Evolutionary conservation across 2,329 filamentous ascomycete genomes (phyloP).

Genomic region (Colletotrichum incanum): DNA sequence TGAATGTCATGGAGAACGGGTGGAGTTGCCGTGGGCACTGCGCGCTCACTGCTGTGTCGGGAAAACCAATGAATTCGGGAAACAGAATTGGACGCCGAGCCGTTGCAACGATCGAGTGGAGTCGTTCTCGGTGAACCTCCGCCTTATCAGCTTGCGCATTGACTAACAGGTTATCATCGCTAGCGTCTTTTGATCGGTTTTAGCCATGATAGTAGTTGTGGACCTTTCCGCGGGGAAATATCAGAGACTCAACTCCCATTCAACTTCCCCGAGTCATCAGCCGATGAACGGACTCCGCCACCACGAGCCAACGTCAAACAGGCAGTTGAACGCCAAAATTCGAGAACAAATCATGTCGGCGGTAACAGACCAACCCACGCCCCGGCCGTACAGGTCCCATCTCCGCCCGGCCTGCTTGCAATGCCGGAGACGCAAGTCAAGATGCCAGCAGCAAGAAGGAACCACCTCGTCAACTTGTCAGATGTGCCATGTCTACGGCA

Average conservation of each 20-base stretch:
- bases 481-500: constrained; percentile 71
- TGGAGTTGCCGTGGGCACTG: constrained; percentile 34
- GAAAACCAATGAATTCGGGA: constrained; percentile 9
- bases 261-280: constrained; percentile 35
- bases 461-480: constrained; percentile 67
- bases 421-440: constrained; percentile 73
- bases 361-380: constrained; percentile 27
- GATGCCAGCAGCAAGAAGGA: constrained; percentile 69
- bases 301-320: constrained; percentile 7
- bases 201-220: constrained; percentile 27
- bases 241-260: constrained; percentile 32
- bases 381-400: constrained; percentile 73
- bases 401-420: constrained; percentile 73
- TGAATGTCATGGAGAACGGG: constrained; percentile 15
- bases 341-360: constrained; percentile 22
- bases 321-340: constrained; percentile 9
- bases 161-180: constrained; percentile 34
- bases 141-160: constrained; percentile 42
- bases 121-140: constrained; percentile 39
- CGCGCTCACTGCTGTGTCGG: constrained; percentile 10
- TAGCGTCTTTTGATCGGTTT: constrained; percentile 28
- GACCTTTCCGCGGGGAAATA: constrained; percentile 44
- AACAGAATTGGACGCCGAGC: constrained; percentile 22
- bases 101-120: constrained; percentile 24
- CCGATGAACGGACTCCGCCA: constrained; percentile 38